phyloP scores from a whole-genome alignment of 768 basidiomycete genomes.

The Boletus edulis region DNA sequence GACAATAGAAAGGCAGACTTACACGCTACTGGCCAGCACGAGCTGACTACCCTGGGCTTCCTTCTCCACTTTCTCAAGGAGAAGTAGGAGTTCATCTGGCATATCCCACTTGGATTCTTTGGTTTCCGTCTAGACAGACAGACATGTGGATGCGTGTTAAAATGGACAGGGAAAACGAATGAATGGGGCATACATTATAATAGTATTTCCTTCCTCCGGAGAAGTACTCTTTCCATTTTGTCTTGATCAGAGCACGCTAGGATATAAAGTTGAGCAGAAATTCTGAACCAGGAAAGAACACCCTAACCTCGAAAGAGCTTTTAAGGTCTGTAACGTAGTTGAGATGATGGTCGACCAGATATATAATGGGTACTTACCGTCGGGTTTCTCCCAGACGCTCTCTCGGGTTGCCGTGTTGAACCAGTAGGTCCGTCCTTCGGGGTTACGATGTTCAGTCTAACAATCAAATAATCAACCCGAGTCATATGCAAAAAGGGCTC shows the following conservation, averaged over 20 bases:
- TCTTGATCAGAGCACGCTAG: conserved; percentile 83
- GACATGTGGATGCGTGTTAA: background rate
- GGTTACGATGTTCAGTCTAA: conserved; percentile 91
- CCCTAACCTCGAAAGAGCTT: conserved; percentile 81
- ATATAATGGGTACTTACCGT: conserved; percentile 50
- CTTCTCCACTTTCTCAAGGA: conserved; percentile 84
- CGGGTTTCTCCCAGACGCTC: conserved; percentile 98
- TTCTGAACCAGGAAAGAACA: background rate
- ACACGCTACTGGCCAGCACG: conserved; percentile 32
- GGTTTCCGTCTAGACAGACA: conserved; percentile 58
- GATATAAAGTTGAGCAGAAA: conserved; percentile 8
- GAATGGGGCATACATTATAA: conserved; percentile 60
- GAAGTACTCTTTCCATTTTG: conserved; percentile 96
- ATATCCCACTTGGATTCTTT: conserved; percentile 99
- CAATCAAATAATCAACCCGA: conserved; percentile 2
- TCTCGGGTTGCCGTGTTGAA: conserved; percentile 85
- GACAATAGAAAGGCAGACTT: conserved; percentile 3
- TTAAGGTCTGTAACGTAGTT: conserved; percentile 64
- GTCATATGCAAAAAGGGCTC: background rate
- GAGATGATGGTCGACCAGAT: conserved; percentile 1
- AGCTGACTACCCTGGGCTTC: conserved; percentile 47
- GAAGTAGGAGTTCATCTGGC: conserved; percentile 86
- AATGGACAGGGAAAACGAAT: background rate
- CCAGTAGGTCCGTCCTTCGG: conserved; percentile 98
- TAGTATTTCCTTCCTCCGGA: conserved; percentile 90